Percentiles rank a stretch among this genome's conserved stretches.
Evolutionary conservation across 139 green algal species (phyloP).

Genomic region (Tetratostichococcus sp.): DNA sequence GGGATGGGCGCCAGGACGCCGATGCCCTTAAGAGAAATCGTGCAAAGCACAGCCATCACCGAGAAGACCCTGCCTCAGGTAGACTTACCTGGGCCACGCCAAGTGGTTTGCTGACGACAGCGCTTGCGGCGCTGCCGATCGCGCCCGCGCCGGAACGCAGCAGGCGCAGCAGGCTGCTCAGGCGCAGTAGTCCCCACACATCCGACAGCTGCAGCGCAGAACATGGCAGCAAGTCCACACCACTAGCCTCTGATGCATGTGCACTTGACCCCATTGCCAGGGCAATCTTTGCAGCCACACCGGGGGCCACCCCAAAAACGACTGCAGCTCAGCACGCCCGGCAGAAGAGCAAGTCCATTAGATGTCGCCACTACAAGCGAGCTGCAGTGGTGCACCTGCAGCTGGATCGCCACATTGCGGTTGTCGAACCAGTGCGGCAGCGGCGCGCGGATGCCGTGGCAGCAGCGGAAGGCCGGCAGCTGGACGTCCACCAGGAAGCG

Average conservation of each 20-base stretch:
- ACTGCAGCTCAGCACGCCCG: too few relatives aligned
- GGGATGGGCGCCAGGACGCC: too few relatives aligned
- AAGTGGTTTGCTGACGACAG: neutral
- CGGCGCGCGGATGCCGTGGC: neutral
- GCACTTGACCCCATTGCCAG: too few relatives aligned
- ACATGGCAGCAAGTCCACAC: too few relatives aligned
- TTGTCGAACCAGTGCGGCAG: slow-evolving; percentile 1
- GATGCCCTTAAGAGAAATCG: too few relatives aligned
- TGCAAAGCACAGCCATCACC: too few relatives aligned
- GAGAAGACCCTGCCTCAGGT: neutral
- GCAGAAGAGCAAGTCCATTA: too few relatives aligned
- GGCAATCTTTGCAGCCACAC: too few relatives aligned
- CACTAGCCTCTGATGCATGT: too few relatives aligned
- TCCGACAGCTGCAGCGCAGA: neutral
- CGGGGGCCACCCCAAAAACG: too few relatives aligned
- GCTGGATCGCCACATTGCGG: neutral
- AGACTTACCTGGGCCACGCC: neutral
- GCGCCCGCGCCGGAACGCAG: neutral
- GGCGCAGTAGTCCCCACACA: neutral
- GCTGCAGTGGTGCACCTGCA: neutral
- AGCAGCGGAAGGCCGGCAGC: slow-evolving; percentile 18
- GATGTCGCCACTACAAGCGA: neutral
- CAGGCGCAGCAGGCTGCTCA: neutral
- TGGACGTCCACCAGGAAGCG: slow-evolving; percentile 37
- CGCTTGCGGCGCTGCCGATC: neutral